Percentiles rank a stretch among this genome's conserved stretches.
Evolutionary conservation across 2,329 filamentous ascomycete species (phyloP).

Genomic region (Tolypocladium paradoxum): DNA sequence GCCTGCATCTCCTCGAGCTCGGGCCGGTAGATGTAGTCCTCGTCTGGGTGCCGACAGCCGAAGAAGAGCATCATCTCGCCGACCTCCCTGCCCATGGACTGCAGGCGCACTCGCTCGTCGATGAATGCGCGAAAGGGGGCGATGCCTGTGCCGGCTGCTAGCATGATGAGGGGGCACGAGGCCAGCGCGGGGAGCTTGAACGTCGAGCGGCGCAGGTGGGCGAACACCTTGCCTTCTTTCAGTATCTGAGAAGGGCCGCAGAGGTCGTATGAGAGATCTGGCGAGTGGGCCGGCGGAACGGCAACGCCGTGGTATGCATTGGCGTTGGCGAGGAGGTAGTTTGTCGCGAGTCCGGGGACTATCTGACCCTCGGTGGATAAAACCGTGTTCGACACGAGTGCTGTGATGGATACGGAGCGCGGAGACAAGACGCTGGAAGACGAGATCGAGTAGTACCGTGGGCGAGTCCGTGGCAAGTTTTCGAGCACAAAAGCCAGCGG

Average conservation of each 20-base stretch:
- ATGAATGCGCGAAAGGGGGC: constrained; percentile 26
- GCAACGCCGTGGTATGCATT: neutral
- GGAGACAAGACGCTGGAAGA: constrained; percentile 33
- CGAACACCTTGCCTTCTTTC: constrained; percentile 3
- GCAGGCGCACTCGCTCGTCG: constrained; percentile 11
- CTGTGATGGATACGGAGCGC: constrained; percentile 2
- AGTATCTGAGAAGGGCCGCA: neutral
- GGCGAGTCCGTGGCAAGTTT: constrained; percentile 36
- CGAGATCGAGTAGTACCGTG: constrained; percentile 52
- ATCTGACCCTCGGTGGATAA: neutral
- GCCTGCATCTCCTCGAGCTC: constrained; percentile 15
- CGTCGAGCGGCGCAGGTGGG: constrained; percentile 14
- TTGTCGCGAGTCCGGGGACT: neutral
- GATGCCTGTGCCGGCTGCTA: constrained; percentile 38
- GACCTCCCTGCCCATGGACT: constrained; percentile 10
- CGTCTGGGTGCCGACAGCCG: constrained; percentile 42
- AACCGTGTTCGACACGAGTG: neutral
- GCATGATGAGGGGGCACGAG: constrained; percentile 38
- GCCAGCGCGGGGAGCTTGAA: constrained; percentile 33
- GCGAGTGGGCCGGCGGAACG: too few relatives aligned
- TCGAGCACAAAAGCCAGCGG: constrained; percentile 42
- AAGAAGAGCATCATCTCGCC: constrained; percentile 36
- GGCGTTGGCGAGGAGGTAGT: neutral
- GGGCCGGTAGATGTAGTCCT: constrained; percentile 45
- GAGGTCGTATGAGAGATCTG: neutral